phyloP scores from a whole-genome alignment of 306 rosid genomes.

The Quercus rubra region DNA sequence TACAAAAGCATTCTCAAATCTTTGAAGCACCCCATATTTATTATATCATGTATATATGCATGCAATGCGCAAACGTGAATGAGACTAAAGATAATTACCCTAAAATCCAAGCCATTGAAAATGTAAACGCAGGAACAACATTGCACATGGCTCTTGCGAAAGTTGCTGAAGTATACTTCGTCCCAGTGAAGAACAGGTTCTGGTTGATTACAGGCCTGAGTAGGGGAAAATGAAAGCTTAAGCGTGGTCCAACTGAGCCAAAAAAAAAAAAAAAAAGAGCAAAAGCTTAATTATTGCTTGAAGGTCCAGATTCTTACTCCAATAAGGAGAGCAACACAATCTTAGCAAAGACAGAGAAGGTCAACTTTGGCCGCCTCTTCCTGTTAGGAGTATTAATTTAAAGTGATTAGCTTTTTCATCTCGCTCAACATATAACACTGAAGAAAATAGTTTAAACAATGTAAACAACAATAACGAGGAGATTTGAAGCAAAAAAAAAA shows the following conservation, averaged over 20 bases:
- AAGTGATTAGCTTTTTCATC: no score
- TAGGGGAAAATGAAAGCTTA: not conserved
- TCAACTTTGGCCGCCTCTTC: slow-evolving; percentile 52
- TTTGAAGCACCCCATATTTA: not conserved
- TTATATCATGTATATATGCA: not conserved
- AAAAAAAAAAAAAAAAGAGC: not conserved
- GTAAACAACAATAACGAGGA: not conserved
- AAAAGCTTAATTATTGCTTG: not conserved
- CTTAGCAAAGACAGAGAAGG: slow-evolving; percentile 29
- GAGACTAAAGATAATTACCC: not conserved
- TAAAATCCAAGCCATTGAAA: slow-evolving; percentile 53
- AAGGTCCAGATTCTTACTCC: slow-evolving; percentile 30
- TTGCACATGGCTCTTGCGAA: slow-evolving; percentile 49
- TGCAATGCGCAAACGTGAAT: no score
- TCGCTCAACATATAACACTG: no score
- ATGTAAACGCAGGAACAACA: slow-evolving; percentile 56
- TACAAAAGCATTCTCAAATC: slow-evolving; percentile 9
- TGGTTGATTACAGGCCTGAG: slow-evolving; percentile 60
- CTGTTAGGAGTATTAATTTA: slow-evolving; percentile 17
- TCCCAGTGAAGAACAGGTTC: slow-evolving; percentile 49
- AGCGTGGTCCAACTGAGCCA: no score
- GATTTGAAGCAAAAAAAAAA: no score
- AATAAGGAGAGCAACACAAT: slow-evolving; percentile 32
- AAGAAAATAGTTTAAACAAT: no score
- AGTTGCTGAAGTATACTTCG: slow-evolving; percentile 55